Percentiles rank a stretch among this genome's conserved stretches.
Conservation (phyloP, 345 rosid species). For the Capsella bursapastoris region DNA sequence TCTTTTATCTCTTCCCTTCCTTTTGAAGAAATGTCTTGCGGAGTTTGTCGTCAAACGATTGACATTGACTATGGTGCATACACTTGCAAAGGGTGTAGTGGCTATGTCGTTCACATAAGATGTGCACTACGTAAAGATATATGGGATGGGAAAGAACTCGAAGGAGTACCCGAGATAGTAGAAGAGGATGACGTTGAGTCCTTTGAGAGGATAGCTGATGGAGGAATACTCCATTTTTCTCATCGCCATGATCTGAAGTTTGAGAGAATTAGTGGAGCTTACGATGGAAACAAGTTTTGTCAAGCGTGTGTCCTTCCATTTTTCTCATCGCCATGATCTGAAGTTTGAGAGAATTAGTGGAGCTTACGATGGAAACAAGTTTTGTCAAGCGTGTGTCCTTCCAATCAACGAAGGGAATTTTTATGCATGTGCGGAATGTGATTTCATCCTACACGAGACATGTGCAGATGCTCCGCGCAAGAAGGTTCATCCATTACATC, state of each 20-base stretch:
- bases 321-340: background rate
- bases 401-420: background rate
- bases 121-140: background rate
- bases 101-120: background rate
- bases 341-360: background rate
- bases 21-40: background rate
- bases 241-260: background rate
- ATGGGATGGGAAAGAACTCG: background rate
- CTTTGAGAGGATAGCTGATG: background rate
- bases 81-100: background rate
- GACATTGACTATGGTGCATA: background rate
- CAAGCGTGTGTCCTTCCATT: background rate
- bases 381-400: slow-evolving; percentile 8
- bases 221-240: background rate
- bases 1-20: background rate
- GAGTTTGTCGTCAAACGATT: background rate
- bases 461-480: background rate
- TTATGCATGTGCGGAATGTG: slow-evolving; percentile 7
- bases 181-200: background rate
- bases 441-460: slow-evolving; percentile 7
- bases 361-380: background rate
- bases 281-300: background rate
- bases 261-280: background rate
- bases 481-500: background rate
- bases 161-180: background rate